Evolutionary conservation across 108 stramenopile genomes (phyloP).

Genomic region (Thalassiosira profunda): DNA sequence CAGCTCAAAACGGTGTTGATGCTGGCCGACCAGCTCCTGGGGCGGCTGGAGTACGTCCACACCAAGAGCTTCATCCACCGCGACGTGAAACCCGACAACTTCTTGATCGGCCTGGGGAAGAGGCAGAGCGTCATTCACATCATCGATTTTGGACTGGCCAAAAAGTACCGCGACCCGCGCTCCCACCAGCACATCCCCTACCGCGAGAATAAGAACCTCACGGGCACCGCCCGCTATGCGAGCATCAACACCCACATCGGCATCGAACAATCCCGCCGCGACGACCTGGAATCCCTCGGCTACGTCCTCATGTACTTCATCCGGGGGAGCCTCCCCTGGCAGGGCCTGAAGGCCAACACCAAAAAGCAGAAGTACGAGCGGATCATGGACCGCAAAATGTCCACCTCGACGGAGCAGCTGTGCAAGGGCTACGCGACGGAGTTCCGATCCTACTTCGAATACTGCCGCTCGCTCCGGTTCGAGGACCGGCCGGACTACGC

Average conservation of each 20-base stretch:
- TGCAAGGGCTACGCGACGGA: conserved; percentile 99
- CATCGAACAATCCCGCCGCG: conserved; percentile 97
- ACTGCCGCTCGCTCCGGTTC: conserved; percentile 97
- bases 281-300: conserved; percentile 98
- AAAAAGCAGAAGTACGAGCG: conserved; percentile 99
- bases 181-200: conserved; percentile 99
- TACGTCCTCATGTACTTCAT: conserved; percentile 99
- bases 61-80: conserved; percentile 99
- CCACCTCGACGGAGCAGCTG: conserved; percentile 97
- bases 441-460: conserved; percentile 99
- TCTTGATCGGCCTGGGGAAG: conserved; percentile 98
- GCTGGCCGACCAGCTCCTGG: conserved; percentile 98
- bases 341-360: conserved; percentile 99
- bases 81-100: conserved; percentile 99
- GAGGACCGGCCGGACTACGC: conserved; percentile 99
- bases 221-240: conserved; percentile 99
- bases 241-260: conserved; percentile 99
- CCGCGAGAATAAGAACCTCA: conserved; percentile 99
- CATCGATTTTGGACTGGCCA: conserved; percentile 99
- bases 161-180: conserved; percentile 99
- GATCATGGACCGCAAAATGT: conserved; percentile 99
- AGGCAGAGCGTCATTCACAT: conserved; percentile 98
- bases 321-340: conserved; percentile 98
- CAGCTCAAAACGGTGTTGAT: conserved; percentile 97
- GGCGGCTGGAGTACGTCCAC: conserved; percentile 98